Evolutionary conservation across 805 yeast genomes (phyloP).

Genomic region (Candida manassasensis): DNA sequence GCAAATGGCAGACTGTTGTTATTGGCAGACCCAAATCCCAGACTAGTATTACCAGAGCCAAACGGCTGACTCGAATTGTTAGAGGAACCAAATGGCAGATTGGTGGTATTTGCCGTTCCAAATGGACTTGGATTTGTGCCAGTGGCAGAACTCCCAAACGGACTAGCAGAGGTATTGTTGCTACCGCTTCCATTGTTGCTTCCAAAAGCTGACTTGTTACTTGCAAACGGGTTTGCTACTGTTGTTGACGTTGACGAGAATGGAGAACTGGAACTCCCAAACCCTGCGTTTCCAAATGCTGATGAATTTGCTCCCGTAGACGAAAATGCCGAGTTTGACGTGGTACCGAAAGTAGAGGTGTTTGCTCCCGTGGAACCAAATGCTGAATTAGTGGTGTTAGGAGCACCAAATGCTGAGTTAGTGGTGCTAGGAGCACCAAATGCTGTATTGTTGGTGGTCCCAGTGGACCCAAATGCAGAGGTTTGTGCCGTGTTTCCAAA

Average conservation of each 20-base stretch:
- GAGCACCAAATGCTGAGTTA: conserved; percentile 8
- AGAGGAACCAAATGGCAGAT: conserved; percentile 7
- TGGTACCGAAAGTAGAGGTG: conserved; percentile 6
- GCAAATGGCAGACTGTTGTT: conserved; percentile 1
- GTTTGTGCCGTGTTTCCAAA: conserved; percentile 8
- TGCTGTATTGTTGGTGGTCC: conserved; percentile 5
- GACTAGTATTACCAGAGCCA: neutral
- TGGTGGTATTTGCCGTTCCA: neutral
- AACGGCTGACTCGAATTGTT: neutral
- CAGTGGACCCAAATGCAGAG: conserved; percentile 10
- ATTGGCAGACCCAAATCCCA: conserved; percentile 7
- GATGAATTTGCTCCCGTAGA: conserved; percentile 6
- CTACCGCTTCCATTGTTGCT: conserved; percentile 3
- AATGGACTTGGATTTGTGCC: neutral
- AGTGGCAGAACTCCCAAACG: neutral
- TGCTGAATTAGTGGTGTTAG: conserved; percentile 6
- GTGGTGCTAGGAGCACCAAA: conserved; percentile 3
- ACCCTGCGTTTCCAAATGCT: conserved; percentile 8
- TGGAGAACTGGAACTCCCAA: conserved; percentile 13
- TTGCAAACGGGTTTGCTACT: conserved; percentile 6
- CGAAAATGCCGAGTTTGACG: conserved; percentile 10
- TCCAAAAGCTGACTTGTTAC: neutral
- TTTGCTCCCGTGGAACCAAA: conserved; percentile 8
- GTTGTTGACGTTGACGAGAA: conserved; percentile 6
- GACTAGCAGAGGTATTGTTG: conserved; percentile 6